Evolutionary conservation across 75 land plant genomes (phyloP), one percentile per base, ranked within the genome.

Genomic region (Sequoia sempervirens): DNA sequence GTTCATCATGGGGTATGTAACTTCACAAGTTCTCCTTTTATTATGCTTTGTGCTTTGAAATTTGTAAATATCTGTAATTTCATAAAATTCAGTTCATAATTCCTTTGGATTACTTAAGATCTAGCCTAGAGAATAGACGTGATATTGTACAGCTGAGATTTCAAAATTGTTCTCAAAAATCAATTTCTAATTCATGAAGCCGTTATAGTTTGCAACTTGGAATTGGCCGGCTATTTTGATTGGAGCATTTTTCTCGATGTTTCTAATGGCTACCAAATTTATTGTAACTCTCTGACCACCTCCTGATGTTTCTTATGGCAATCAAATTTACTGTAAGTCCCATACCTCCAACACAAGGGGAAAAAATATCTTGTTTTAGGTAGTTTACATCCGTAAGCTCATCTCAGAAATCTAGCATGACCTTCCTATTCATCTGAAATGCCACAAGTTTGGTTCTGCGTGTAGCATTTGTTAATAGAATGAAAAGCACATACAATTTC

Each of bases 81-180:
- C 72, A 30, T 61, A 15, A 30, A 15, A 46, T 23, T 34, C 41
- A 6, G 58, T 37, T 53, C 20, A 36, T 8, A 66, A 30, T 73
- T 75, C 20, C 46, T 50, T 56, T 6, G 10, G 50, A n/a, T 8
- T 54, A 20, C 34, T 37, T 2, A 37, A 30, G 13, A 23, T 69
- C 2, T 34, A 38, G 34, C 26, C 7, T 2, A 37, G 1, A 5
- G 32, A 54, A 54, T 58, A 40, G 36, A 34, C 0, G 36, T 34
- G 36, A 34, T 88, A 84, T 90, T 90, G 96, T 96, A 93, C 94
- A 92, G 90, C 66, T 92, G 13, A 93, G 94, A 86, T 87, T 69
- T 69, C 1, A 89, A 92, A 38, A 87, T 92, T 45, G 75, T 92
- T 36, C 92, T 94, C n/a, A 94, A 93, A 46, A 76, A 87, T 79